phyloP scores from a whole-genome alignment of 2,329 filamentous ascomycete genomes.

The Stylonectria norvegica region DNA sequence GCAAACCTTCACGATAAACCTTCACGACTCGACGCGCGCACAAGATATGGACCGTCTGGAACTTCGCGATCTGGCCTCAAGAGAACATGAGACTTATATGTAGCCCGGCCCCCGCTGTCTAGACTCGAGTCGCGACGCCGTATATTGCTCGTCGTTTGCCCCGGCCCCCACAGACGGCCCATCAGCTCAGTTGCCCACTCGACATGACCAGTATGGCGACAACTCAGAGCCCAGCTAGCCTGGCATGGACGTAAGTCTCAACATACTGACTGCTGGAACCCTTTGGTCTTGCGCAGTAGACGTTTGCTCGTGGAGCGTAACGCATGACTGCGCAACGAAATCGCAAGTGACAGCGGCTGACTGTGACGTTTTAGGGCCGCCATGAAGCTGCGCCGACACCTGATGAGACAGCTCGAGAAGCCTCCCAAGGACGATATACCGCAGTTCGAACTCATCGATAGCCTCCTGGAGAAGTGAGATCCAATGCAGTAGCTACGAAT shows the following conservation, averaged over 20 bases:
- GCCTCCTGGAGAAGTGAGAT: constrained; percentile 41
- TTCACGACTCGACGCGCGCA: constrained; percentile 22
- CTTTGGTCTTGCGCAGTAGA: constrained; percentile 1
- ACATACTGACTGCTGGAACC: background rate
- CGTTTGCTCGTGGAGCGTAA: constrained; percentile 6
- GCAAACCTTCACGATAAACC: too few relatives aligned
- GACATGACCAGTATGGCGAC: constrained; percentile 9
- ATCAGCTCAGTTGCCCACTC: constrained; percentile 10
- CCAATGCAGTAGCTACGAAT: background rate
- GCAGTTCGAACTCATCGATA: constrained; percentile 44
- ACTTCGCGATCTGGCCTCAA: constrained; percentile 26
- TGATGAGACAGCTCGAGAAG: constrained; percentile 43
- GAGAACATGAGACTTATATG: constrained; percentile 35
- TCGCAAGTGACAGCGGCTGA: constrained; percentile 18
- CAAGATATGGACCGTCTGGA: constrained; percentile 35
- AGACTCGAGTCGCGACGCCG: constrained; percentile 9
- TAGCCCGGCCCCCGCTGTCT: constrained; percentile 24
- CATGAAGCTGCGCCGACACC: constrained; percentile 41
- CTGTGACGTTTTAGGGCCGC: constrained; percentile 35
- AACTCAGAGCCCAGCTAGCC: constrained; percentile 22
- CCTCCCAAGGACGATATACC: constrained; percentile 40
- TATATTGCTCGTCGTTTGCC: constrained; percentile 9
- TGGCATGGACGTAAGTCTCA: constrained; percentile 1
- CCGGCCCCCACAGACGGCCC: constrained; percentile 10
- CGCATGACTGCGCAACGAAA: too few relatives aligned